phyloP scores from a whole-genome alignment of 768 basidiomycete genomes.

The Aureoboletus auriporus region DNA sequence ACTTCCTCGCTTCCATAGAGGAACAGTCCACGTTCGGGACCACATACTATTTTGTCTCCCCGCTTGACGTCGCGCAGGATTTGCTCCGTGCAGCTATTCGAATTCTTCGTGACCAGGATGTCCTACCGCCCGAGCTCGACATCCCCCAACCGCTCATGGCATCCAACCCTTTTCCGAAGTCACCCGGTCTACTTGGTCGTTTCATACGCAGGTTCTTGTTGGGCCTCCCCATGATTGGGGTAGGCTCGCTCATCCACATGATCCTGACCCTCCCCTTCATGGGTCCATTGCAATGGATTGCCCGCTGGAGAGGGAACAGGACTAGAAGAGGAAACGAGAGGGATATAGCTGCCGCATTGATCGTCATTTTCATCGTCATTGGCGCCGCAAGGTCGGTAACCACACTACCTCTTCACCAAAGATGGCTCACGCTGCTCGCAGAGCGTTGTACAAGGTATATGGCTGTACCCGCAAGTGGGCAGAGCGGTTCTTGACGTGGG shows the following conservation, averaged over 20 bases:
- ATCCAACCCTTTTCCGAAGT: slow-evolving; percentile 23
- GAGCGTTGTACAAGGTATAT: slow-evolving; percentile 72
- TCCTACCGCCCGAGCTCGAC: slow-evolving; percentile 29
- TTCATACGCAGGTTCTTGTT: slow-evolving; percentile 71
- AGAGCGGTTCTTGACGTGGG: slow-evolving; percentile 59
- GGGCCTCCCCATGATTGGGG: slow-evolving; percentile 75
- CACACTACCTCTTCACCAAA: slow-evolving; percentile 1
- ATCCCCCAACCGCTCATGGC: slow-evolving; percentile 11
- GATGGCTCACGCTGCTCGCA: slow-evolving; percentile 27
- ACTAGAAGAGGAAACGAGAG: slow-evolving; percentile 50
- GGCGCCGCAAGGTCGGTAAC: slow-evolving; percentile 57
- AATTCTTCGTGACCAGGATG: slow-evolving; percentile 56
- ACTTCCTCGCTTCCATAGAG: slow-evolving; percentile 60
- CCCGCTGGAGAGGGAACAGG: slow-evolving; percentile 57
- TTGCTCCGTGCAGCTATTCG: slow-evolving; percentile 60
- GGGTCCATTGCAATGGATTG: slow-evolving; percentile 66
- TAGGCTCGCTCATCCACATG: slow-evolving; percentile 71
- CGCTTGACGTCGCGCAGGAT: slow-evolving; percentile 55
- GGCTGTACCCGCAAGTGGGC: slow-evolving; percentile 54
- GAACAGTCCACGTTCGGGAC: slow-evolving; percentile 39
- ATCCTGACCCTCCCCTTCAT: slow-evolving; percentile 60
- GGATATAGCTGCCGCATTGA: slow-evolving; percentile 64
- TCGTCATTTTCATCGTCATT: slow-evolving; percentile 54
- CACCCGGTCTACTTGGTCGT: slow-evolving; percentile 47
- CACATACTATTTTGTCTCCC: slow-evolving; percentile 44